Percentiles rank a stretch among this genome's conserved stretches.
Evolutionary conservation across 805 yeast genomes (phyloP).

Genomic region (Ascoidea tarda): DNA sequence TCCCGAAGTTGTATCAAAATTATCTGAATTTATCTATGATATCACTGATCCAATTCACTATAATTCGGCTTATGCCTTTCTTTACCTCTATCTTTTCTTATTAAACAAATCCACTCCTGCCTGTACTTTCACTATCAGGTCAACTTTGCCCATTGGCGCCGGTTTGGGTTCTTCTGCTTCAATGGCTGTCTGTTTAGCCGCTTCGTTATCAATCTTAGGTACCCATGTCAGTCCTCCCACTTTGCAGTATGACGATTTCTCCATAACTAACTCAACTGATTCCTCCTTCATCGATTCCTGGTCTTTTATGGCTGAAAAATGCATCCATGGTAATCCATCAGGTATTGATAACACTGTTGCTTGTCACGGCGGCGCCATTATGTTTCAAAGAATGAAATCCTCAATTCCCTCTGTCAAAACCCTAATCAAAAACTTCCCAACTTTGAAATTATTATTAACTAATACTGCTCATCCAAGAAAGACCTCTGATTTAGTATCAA

Average conservation of each 20-base stretch:
- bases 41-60: slow-evolving; percentile 47
- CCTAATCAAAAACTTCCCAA: slow-evolving; percentile 60
- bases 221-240: slow-evolving; percentile 31
- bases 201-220: slow-evolving; percentile 55
- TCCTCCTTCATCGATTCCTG: slow-evolving; percentile 50
- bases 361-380: slow-evolving; percentile 89
- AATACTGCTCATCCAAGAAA: slow-evolving; percentile 81
- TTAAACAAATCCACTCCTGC: slow-evolving; percentile 28
- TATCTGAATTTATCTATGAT: slow-evolving; percentile 27
- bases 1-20: slow-evolving; percentile 38
- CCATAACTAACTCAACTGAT: slow-evolving; percentile 6
- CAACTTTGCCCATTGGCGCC: slow-evolving; percentile 90
- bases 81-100: slow-evolving; percentile 57
- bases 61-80: slow-evolving; percentile 70
- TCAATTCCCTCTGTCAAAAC: slow-evolving; percentile 35
- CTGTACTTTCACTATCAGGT: slow-evolving; percentile 49
- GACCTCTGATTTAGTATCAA: slow-evolving; percentile 71
- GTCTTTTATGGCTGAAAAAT: slow-evolving; percentile 89
- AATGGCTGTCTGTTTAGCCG: slow-evolving; percentile 67
- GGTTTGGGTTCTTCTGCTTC: slow-evolving; percentile 95
- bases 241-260: slow-evolving; percentile 20
- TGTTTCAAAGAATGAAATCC: slow-evolving; percentile 51
- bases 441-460: slow-evolving; percentile 59
- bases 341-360: slow-evolving; percentile 97
- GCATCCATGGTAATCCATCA: slow-evolving; percentile 93